These are phyloP conservation scores for Trametes cubensis DNA, from an alignment of 768 basidiomycete species.

Conservation along the genomic window DNA sequence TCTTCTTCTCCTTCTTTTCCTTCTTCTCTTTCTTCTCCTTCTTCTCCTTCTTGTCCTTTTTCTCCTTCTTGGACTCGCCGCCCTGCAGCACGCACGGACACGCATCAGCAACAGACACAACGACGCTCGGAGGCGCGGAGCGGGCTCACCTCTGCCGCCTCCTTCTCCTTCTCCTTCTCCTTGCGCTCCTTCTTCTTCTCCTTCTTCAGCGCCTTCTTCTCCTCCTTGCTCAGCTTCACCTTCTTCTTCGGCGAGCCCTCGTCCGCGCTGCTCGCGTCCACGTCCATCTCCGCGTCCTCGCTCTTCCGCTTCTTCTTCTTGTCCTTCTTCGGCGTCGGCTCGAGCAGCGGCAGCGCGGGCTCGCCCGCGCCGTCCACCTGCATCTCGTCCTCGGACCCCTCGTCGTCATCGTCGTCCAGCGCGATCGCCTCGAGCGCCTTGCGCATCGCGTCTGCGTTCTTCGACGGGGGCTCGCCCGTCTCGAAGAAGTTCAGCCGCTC, in stretches of 20 bases:
- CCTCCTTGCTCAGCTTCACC: conserved; percentile 78
- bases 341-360: conserved; percentile 56
- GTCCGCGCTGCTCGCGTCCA: conserved; percentile 52
- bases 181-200: conserved; percentile 68
- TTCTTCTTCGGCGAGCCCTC: conserved; percentile 70
- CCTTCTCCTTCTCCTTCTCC: conserved; percentile 50
- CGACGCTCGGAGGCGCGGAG: background rate
- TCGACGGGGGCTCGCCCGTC: conserved; percentile 83
- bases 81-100: conserved; percentile 23
- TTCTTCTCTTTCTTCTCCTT: conserved; percentile 48
- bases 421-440: conserved; percentile 83
- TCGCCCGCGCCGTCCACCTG: conserved; percentile 46
- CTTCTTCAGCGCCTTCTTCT: conserved; percentile 84
- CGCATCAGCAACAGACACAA: conserved; percentile 9
- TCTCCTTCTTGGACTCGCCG: conserved; percentile 42
- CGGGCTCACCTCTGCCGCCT: conserved; percentile 43
- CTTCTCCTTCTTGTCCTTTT: conserved; percentile 43
- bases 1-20: conserved; percentile 63
- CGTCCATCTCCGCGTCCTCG: conserved; percentile 57
- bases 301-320: conserved; percentile 70
- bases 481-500: conserved; percentile 95
- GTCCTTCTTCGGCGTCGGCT: conserved; percentile 56
- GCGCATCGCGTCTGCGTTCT: conserved; percentile 90
- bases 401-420: conserved; percentile 66
- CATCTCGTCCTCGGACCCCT: conserved; percentile 52